Conservation (phyloP, 257 asterid genomes). For the Cinchona pubescens region DNA sequence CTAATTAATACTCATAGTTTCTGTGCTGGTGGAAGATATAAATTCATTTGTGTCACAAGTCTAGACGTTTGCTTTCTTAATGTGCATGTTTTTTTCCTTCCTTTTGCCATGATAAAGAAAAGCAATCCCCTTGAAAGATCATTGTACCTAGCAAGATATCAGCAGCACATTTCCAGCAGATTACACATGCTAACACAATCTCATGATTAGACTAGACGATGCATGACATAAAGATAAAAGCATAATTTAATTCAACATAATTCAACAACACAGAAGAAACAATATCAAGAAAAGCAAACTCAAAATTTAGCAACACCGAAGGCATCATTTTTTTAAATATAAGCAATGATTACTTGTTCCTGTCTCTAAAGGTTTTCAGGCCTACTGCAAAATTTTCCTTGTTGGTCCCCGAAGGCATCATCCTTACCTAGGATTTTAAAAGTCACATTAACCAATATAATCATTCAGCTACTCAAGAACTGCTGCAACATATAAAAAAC, state of each 20-base stretch:
- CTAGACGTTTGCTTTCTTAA: background rate
- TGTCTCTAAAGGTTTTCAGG: background rate
- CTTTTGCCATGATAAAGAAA: background rate
- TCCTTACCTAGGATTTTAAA: background rate
- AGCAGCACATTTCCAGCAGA: background rate
- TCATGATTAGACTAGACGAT: conserved; percentile 1
- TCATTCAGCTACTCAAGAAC: background rate
- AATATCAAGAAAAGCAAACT: background rate
- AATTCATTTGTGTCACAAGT: background rate
- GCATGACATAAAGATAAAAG: background rate
- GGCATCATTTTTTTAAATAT: background rate
- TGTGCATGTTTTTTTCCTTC: background rate
- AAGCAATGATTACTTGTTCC: background rate
- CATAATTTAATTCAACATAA: background rate
- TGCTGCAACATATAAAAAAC: background rate
- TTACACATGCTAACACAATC: background rate
- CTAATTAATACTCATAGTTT: conserved; percentile 20
- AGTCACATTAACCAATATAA: background rate
- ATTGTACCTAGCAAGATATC: background rate
- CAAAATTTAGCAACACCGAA: background rate
- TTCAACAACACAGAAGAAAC: background rate
- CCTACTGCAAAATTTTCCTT: background rate
- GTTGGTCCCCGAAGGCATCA: background rate
- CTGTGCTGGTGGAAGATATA: background rate
- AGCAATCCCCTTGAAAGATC: background rate